Base-by-base conservation (phyloP, 2,329 filamentous ascomycete species). In the Acrocalymma vagum region DNA sequence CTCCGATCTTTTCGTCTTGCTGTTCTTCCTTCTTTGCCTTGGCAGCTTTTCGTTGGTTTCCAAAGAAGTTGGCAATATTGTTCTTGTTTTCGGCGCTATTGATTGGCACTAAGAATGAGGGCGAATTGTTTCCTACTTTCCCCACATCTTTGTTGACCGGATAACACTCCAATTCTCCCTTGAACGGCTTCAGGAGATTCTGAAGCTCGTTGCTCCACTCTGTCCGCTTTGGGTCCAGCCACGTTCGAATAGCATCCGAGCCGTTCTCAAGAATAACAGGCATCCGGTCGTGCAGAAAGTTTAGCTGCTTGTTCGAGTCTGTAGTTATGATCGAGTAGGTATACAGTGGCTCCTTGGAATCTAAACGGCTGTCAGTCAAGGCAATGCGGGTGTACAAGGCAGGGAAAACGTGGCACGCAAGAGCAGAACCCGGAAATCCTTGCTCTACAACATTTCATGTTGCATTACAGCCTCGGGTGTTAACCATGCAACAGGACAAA, bases 291-390 rank as follows among this genome's bases (percentile, higher is more conserved):
- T 99, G 94, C 13, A 99, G 76, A 54, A 96, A 97, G 18, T 78
- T 84, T 32, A 97, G 77, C 65, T 93, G 87, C 48, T 85, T 77
- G 60, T 93, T 96, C 6, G 90, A 88, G 45, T 86, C 81, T 1
- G 93, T 97, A 1, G 94, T 99, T 67, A 97, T 93, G 63, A 99
- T 84, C 2, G 92, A 93, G 69, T 96, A 99, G 0, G 90, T 95
- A 66, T 93, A 96, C 5, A 84, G 72, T 66, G 86, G 88, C 49
- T 88, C 80, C 3, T 83, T 78, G 2, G 81, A 80, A 33, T 80
- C 83, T 81, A 48, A 46, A 32, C 37, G 43, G 26, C 37, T 48
- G 55, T 67, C 53, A 67, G 59, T 58, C 20, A 29, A 29, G 28
- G 29, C 41, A 41, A 32, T 20, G 29, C 27, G 33, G 32, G 38